Evolutionary conservation across 164 flowering plant species (phyloP).

Genomic region (Aristolochia contorta): DNA sequence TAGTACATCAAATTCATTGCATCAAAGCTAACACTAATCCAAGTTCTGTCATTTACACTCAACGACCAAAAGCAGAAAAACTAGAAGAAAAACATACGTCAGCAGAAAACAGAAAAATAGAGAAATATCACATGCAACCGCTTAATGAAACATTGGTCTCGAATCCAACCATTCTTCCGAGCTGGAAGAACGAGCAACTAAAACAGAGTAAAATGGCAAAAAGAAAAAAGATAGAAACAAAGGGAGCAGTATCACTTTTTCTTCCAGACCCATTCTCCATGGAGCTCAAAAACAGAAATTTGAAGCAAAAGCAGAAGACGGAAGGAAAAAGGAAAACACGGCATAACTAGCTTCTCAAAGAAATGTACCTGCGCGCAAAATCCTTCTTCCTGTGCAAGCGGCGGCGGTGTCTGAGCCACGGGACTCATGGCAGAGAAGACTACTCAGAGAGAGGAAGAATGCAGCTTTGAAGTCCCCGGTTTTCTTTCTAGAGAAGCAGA

Average conservation of each 20-base stretch:
- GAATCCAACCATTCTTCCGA: not conserved
- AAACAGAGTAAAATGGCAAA: not conserved
- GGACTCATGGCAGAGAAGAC: slow-evolving; percentile 24
- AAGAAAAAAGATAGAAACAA: not conserved
- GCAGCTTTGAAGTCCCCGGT: not conserved
- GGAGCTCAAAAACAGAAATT: not conserved
- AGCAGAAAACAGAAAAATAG: not conserved
- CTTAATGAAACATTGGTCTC: not conserved
- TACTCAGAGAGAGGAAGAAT: not conserved
- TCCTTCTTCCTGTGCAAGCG: slow-evolving; percentile 26
- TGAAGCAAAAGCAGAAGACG: not conserved
- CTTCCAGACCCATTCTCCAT: not conserved
- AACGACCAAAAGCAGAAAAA: not conserved
- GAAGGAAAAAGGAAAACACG: not conserved
- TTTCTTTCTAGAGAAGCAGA: not conserved
- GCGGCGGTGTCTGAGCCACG: slow-evolving; percentile 4
- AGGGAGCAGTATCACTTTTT: not conserved
- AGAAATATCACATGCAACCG: not conserved
- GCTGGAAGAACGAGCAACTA: not conserved
- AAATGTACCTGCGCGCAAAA: slow-evolving; percentile 24
- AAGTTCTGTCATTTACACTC: not conserved
- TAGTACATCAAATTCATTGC: slow-evolving; percentile 2
- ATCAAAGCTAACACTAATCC: not conserved
- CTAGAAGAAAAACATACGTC: not conserved
- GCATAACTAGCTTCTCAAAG: not conserved